These are phyloP conservation scores for Rhodocollybia butyracea DNA, from an alignment of 768 basidiomycete species.

Conservation along the genomic window DNA sequence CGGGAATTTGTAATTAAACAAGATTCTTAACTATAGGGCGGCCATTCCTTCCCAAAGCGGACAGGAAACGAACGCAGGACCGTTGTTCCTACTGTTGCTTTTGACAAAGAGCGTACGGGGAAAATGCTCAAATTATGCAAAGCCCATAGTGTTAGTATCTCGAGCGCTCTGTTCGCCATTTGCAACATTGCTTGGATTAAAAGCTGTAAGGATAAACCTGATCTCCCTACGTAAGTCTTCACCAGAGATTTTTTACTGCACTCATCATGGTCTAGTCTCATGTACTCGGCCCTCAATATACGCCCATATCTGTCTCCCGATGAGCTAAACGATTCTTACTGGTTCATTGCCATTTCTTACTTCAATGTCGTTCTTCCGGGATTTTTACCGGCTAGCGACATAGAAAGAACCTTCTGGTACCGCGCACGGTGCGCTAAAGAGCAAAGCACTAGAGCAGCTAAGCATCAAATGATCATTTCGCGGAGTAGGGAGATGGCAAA, in stretches of 20 bases:
- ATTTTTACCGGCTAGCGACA: conserved; percentile 53
- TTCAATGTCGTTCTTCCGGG: conserved; percentile 79
- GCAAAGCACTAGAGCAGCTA: conserved; percentile 66
- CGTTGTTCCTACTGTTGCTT: conserved; percentile 65
- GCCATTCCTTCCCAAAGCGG: conserved; percentile 64
- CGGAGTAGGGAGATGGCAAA: conserved; percentile 64
- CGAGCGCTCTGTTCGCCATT: conserved; percentile 70
- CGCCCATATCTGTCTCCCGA: conserved; percentile 50
- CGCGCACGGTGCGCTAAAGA: conserved; percentile 64
- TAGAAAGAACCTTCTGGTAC: conserved; percentile 63
- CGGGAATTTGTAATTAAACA: neutral
- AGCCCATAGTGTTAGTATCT: conserved; percentile 66
- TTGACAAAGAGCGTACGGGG: conserved; percentile 53
- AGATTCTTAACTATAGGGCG: conserved; percentile 44
- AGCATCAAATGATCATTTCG: conserved; percentile 56
- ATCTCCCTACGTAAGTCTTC: conserved; percentile 50
- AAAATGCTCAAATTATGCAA: conserved; percentile 70
- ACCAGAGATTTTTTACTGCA: neutral
- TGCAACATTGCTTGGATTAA: conserved; percentile 74
- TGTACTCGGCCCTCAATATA: conserved; percentile 85
- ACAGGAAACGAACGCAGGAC: conserved; percentile 49
- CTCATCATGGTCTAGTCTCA: conserved; percentile 44
- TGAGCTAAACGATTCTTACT: conserved; percentile 60
- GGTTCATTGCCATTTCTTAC: conserved; percentile 79
- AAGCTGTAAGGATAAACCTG: conserved; percentile 37